A percentile compares a stretch with the other conserved stretches of the same genome.
Evolutionary conservation across 164 flowering plant genomes (phyloP).

Genomic region (Euptelea pleiosperma): DNA sequence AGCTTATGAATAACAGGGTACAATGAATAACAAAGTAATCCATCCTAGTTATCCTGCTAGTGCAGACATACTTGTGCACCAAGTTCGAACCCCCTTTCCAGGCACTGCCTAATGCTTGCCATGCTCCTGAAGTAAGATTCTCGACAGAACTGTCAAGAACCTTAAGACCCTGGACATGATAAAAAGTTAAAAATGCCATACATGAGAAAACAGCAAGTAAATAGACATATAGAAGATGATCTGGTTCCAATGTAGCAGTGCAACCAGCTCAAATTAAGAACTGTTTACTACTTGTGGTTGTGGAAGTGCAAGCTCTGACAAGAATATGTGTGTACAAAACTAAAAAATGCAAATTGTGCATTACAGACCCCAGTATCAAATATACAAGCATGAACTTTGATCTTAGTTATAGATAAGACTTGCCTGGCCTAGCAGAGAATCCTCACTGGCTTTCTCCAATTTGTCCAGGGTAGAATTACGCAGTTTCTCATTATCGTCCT

Average conservation of each 20-base stretch:
- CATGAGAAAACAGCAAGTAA: neutral
- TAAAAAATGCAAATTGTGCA: neutral
- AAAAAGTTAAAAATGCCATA: conserved; percentile 1
- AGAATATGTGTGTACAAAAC: too few relatives aligned
- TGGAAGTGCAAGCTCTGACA: neutral
- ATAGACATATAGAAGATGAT: too few relatives aligned
- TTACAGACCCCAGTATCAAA: too few relatives aligned
- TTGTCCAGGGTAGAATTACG: conserved; percentile 71
- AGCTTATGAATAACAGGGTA: too few relatives aligned
- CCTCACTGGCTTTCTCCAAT: conserved; percentile 89
- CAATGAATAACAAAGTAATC: too few relatives aligned
- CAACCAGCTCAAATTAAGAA: too few relatives aligned
- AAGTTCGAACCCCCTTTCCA: conserved; percentile 72
- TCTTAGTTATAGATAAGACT: conserved; percentile 10
- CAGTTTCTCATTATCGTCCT: conserved; percentile 48
- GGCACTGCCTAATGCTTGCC: conserved; percentile 93
- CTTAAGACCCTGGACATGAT: conserved; percentile 70
- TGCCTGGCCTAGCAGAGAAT: conserved; percentile 88
- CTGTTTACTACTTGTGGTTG: neutral
- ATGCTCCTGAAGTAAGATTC: conserved; percentile 90
- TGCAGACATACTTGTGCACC: conserved; percentile 68
- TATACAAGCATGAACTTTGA: neutral
- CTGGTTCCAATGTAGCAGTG: too few relatives aligned
- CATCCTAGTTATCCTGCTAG: neutral
- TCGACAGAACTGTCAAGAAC: conserved; percentile 86